Base-by-base conservation (phyloP, 116 monocot genomes). In the Papilionanthe hybrid region DNA sequence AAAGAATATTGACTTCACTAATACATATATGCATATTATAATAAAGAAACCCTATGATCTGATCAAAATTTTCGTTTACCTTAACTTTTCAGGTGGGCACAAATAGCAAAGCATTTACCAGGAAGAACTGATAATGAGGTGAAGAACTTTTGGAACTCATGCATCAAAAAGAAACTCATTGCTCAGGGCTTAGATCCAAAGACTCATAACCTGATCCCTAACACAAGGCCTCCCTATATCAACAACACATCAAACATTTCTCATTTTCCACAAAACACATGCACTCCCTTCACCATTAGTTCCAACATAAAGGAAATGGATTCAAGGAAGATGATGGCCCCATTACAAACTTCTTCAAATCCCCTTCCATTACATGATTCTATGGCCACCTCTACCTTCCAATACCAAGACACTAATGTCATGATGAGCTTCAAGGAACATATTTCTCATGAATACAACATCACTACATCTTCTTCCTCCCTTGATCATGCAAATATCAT, bases 61-160 rank as follows among this genome's bases (percentile, higher is more conserved):
- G 7, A 28, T n/a, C 7, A 28, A 32, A 4, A 5, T 13, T 71
- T 41, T 43, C 11, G 1, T 57, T 45, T 47, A 2, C 19, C 12
- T 72, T 7, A 20, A 72, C 28, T 7, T 45, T 66, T 65, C 10
- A 95, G 93, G 79, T 95, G 95, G 95, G 95, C 95, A 65, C 95
- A 95, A 77, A 95, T 95, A 81, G 95, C 95, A 11, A 95, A 95
- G 79, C 93, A 95, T 75, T 84, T 95, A 5, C 93, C 95, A 1
- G 95, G 95, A 32, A 88, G 95, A 78, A 95, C 95, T 22, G 95
- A 95, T 87, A 95, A 95, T 58, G 95, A 95, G 84, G 95, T 95
- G 77, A 95, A 95, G 86, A 95, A 93, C 85, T 93, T 95, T 22
- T 95, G 93, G 95, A 95, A 95, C 85, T 95, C 95, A 1, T 90